Evolutionary conservation across 1,284 basidiomycete species (phyloP).

Genomic region (Cryptococcus hybrid): DNA sequence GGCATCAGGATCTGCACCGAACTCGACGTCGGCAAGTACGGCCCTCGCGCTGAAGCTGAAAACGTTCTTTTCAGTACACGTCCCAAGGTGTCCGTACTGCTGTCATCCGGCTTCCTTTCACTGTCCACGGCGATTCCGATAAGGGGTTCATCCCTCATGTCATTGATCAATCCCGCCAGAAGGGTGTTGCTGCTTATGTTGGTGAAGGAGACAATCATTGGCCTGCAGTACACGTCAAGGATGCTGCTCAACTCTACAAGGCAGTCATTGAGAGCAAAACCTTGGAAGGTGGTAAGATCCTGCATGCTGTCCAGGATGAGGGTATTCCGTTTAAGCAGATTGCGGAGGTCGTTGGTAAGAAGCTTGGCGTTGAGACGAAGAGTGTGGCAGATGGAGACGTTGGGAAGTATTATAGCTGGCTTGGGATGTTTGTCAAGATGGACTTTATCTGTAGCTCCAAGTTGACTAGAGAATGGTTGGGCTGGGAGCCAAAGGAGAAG

Average conservation of each 20-base stretch:
- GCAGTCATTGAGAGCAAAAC: constrained; percentile 24
- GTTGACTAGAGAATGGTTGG: constrained; percentile 7
- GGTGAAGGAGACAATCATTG: constrained; percentile 16
- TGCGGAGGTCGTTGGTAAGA: constrained; percentile 18
- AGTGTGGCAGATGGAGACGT: constrained; percentile 14
- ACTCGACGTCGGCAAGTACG: no score
- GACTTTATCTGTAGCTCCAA: not conserved
- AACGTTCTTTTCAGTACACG: not conserved
- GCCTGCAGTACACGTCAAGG: constrained; percentile 16
- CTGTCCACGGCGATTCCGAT: constrained; percentile 23
- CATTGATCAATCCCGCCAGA: constrained; percentile 11
- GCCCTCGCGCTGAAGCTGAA: no score
- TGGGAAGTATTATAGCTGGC: constrained; percentile 14
- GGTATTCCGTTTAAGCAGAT: constrained; percentile 17
- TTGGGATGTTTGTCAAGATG: not conserved
- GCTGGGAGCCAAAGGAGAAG: constrained; percentile 14
- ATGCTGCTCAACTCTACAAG: constrained; percentile 26
- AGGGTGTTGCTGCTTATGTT: constrained; percentile 19
- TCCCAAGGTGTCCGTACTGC: constrained; percentile 15
- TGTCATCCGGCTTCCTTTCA: constrained; percentile 21
- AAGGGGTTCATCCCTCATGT: constrained; percentile 15
- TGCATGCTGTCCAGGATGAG: constrained; percentile 23
- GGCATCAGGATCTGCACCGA: no score
- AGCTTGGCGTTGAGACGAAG: constrained; percentile 12
- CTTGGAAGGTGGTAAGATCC: constrained; percentile 8